phyloP scores from a whole-genome alignment of 2,329 filamentous ascomycete species.

The Thelonectria blattea region DNA sequence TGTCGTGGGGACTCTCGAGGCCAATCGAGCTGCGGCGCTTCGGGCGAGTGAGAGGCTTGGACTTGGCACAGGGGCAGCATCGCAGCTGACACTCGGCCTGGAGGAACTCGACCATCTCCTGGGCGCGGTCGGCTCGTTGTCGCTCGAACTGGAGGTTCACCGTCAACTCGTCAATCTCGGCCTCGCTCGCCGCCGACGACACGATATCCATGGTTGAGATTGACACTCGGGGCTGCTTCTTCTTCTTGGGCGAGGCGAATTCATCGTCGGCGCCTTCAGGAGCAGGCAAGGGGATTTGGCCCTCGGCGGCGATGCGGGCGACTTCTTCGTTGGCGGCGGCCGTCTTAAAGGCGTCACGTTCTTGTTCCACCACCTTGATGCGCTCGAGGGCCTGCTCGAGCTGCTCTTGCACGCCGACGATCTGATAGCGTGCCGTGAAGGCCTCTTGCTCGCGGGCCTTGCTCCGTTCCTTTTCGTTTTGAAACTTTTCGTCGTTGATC shows the following conservation, averaged over 20 bases:
- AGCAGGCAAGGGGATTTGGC: constrained; percentile 68
- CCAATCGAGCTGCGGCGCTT: constrained; percentile 36
- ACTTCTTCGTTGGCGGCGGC: constrained; percentile 77
- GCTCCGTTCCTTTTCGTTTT: constrained; percentile 67
- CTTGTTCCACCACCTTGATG: constrained; percentile 71
- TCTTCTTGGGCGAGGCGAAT: constrained; percentile 65
- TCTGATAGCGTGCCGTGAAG: constrained; percentile 69
- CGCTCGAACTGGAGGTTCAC: constrained; percentile 62
- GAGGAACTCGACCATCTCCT: constrained; percentile 77
- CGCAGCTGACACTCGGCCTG: constrained; percentile 75
- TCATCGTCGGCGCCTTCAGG: constrained; percentile 62
- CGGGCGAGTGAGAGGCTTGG: constrained; percentile 30
- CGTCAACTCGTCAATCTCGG: constrained; percentile 64
- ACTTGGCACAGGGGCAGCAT: constrained; percentile 66
- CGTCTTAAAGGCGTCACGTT: constrained; percentile 76
- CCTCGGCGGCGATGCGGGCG: constrained; percentile 74
- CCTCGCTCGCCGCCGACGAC: constrained; percentile 61
- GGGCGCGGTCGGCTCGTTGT: constrained; percentile 70
- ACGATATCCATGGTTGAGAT: constrained; percentile 56
- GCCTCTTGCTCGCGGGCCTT: constrained; percentile 71
- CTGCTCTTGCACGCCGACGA: constrained; percentile 70
- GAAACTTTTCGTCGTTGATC: constrained; percentile 63
- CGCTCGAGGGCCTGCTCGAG: constrained; percentile 67
- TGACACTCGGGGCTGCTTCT: constrained; percentile 51
- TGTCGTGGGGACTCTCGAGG: constrained; percentile 37